Base-by-base conservation (phyloP, 306 rosid species). In the Pterocarpus santalinus region DNA sequence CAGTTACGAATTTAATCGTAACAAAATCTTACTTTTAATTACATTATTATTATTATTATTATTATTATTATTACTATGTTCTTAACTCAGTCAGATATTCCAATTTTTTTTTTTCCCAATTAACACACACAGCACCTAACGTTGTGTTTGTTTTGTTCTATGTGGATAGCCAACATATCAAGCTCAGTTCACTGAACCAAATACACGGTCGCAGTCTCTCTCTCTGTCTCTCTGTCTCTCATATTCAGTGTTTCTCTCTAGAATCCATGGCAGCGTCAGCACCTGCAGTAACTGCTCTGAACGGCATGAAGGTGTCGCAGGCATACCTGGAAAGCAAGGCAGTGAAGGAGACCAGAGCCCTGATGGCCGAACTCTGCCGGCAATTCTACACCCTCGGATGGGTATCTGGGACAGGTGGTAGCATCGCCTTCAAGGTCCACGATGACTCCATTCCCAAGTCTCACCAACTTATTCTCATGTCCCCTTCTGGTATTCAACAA, bases 371-470 rank as follows among this genome's bases (percentile, higher is more conserved):
- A 52, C 97, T 95, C 0, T 91, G 99, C 88, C 98, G 99, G 77
- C 95, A 91, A 49, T 95, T 95, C 87, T 95, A 93, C 86, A 83
- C 44, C 65, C 94, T 91, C 14, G 98, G 98, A 80, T 95, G 99
- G 99, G 97, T 95, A 0, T 89, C 97, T 0, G 99, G 99, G 14
- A 93, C 99, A 0, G 99, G 99, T 70, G 99, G 99, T 8, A 93
- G 98, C 86, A 90, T 95, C 92, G 85, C 92, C 62, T 83, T 95
- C 80, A 95, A 87, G 79, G 99, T 86, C 78, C 94, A 90, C 16
- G 98, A 93, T 72, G 93, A 91, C 33, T 88, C 93, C 76, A 81
- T 91, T 72, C 96, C 96, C 63, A 95, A 86, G 75, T 68, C 91
- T 73, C 80, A 86, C 2, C 99, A 95, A 82, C 95, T 95, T 53